Percentiles rank a stretch among this genome's conserved stretches.
phyloP scores from a whole-genome alignment of 148 eudicot species.

The Hydrangea macrophylla region DNA sequence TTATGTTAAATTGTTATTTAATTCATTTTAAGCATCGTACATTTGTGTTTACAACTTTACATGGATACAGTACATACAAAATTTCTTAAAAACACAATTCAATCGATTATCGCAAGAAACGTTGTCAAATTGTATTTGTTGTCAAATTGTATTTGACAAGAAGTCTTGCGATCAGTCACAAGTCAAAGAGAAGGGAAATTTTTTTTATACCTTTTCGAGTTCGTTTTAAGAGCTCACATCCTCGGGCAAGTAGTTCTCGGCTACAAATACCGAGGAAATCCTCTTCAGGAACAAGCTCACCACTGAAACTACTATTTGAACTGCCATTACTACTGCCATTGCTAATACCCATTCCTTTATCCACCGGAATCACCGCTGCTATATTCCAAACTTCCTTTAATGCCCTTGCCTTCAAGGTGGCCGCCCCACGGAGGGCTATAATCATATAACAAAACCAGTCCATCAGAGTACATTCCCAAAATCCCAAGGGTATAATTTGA shows the following conservation, averaged over 20 bases:
- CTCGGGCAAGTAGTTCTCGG: slow-evolving; percentile 73
- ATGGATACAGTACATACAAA: too few species aligned
- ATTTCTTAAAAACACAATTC: too few species aligned
- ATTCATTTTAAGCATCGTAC: too few species aligned
- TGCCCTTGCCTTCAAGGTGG: slow-evolving; percentile 83
- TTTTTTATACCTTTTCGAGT: slow-evolving; percentile 65
- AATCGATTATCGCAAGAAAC: too few species aligned
- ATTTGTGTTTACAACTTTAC: too few species aligned
- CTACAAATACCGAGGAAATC: slow-evolving; percentile 79
- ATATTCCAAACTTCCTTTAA: slow-evolving; percentile 93
- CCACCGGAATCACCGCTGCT: slow-evolving; percentile 82
- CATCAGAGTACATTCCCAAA: neutral
- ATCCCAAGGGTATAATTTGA: neutral
- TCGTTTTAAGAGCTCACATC: slow-evolving; percentile 78
- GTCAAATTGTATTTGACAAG: neutral
- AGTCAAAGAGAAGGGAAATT: too few species aligned
- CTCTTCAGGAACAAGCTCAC: slow-evolving; percentile 73
- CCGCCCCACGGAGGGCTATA: slow-evolving; percentile 88
- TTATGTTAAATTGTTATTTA: too few species aligned
- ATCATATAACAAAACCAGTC: neutral
- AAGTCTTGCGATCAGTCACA: too few species aligned
- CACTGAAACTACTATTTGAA: slow-evolving; percentile 70
- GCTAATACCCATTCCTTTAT: slow-evolving; percentile 49
- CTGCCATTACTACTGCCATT: slow-evolving; percentile 44
- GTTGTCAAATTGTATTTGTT: neutral